A percentile compares a stretch with the other conserved stretches of the same genome.
Conservation (phyloP, 345 rosid species). For the Linum usitatissimum region DNA sequence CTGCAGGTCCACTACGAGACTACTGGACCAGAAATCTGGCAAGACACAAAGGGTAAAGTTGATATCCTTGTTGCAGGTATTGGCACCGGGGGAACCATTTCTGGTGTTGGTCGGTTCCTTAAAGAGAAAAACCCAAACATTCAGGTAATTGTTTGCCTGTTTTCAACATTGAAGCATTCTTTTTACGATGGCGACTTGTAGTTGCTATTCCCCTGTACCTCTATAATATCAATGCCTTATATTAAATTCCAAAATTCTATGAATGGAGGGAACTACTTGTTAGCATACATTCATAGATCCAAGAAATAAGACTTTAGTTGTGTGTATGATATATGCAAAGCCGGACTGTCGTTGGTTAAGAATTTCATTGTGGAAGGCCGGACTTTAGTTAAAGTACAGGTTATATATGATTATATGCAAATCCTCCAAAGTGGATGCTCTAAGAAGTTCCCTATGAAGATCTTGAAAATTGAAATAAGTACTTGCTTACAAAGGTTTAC, state of each 20-base stretch:
- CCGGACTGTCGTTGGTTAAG: no score
- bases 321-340: no score
- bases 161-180: not conserved
- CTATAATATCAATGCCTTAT: not conserved
- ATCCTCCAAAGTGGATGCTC: no score
- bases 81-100: conserved; percentile 22
- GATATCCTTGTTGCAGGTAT: conserved; percentile 27
- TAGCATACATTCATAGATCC: not conserved
- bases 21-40: conserved; percentile 30
- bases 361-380: no score
- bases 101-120: conserved; percentile 24
- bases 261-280: not conserved
- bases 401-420: no score
- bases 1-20: conserved; percentile 25
- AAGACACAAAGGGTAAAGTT: conserved; percentile 28
- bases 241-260: not conserved
- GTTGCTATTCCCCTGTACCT: not conserved
- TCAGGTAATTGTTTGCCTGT: conserved; percentile 17
- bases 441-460: no score
- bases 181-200: not conserved
- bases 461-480: no score
- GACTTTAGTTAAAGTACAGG: no score
- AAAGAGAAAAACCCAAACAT: conserved; percentile 27
- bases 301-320: no score
- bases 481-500: not conserved